Conservation (phyloP, 495 filamentous ascomycete species). For the Daldinia bambusicola region DNA sequence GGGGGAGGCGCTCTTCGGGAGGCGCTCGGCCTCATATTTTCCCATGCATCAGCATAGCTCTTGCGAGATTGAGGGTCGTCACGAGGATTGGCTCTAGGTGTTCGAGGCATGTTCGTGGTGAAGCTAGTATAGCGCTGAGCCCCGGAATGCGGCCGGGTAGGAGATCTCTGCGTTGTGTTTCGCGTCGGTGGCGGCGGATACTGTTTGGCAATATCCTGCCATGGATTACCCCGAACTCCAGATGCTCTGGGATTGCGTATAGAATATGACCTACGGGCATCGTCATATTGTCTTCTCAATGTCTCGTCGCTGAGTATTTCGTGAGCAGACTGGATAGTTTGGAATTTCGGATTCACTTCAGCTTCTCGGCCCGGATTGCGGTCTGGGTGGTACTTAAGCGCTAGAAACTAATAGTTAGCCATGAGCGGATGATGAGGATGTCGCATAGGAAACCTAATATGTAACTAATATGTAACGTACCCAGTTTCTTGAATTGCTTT, state of each 20-base stretch:
- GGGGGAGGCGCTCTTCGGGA: slow-evolving; percentile 28
- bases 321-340: slow-evolving; percentile 84
- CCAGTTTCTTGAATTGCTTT: slow-evolving; percentile 86
- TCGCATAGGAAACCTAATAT: not conserved
- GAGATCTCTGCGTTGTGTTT: slow-evolving; percentile 46
- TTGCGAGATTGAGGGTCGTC: slow-evolving; percentile 44
- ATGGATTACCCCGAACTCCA: slow-evolving; percentile 64
- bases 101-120: slow-evolving; percentile 50
- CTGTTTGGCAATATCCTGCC: slow-evolving; percentile 56
- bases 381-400: slow-evolving; percentile 88
- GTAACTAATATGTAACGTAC: slow-evolving; percentile 59
- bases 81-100: slow-evolving; percentile 49
- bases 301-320: slow-evolving; percentile 80
- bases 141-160: slow-evolving; percentile 60
- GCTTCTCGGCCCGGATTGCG: slow-evolving; percentile 84
- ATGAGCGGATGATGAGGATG: not conserved
- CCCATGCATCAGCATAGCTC: slow-evolving; percentile 45
- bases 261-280: slow-evolving; percentile 61
- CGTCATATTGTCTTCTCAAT: slow-evolving; percentile 78
- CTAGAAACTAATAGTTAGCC: slow-evolving; percentile 54
- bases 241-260: slow-evolving; percentile 54
- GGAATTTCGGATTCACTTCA: slow-evolving; percentile 82
- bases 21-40: slow-evolving; percentile 42
- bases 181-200: slow-evolving; percentile 61
- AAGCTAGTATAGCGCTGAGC: slow-evolving; percentile 67